Evolutionary conservation across 140 eudicot genomes (phyloP).

Genomic region (Senecio squalidus): DNA sequence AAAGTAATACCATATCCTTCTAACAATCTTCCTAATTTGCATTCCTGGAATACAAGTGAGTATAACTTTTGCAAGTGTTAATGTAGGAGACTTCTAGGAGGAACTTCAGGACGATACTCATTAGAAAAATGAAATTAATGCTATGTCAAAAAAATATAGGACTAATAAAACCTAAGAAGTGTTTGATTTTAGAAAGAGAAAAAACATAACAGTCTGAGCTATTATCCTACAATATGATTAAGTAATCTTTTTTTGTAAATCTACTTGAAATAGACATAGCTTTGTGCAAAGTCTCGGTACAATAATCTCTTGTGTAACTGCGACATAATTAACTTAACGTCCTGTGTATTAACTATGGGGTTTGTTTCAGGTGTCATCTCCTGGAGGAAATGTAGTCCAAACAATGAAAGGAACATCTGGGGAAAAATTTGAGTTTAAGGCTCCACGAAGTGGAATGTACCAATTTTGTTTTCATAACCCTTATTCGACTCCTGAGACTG

Average conservation of each 20-base stretch:
- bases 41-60: neutral
- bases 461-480: constrained; percentile 97
- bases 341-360: constrained; percentile 1
- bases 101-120: neutral
- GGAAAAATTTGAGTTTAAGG: constrained; percentile 88
- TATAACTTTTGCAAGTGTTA: neutral
- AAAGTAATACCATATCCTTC: neutral
- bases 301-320: too few species aligned
- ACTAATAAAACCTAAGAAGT: neutral
- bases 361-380: constrained; percentile 80
- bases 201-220: neutral
- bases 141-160: neutral
- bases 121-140: neutral
- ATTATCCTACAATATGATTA: neutral
- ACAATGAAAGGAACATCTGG: constrained; percentile 91
- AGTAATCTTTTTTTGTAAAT: neutral
- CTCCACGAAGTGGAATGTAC: constrained; percentile 95
- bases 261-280: neutral
- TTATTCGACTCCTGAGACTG: constrained; percentile 81
- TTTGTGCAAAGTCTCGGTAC: too few species aligned
- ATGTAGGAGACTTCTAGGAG: neutral
- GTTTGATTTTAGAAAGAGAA: neutral
- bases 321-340: neutral
- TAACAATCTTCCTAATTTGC: neutral
- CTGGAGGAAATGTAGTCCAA: constrained; percentile 73